Conservation (phyloP, 2,329 filamentous ascomycete species). For the Phialophora chinensis region DNA sequence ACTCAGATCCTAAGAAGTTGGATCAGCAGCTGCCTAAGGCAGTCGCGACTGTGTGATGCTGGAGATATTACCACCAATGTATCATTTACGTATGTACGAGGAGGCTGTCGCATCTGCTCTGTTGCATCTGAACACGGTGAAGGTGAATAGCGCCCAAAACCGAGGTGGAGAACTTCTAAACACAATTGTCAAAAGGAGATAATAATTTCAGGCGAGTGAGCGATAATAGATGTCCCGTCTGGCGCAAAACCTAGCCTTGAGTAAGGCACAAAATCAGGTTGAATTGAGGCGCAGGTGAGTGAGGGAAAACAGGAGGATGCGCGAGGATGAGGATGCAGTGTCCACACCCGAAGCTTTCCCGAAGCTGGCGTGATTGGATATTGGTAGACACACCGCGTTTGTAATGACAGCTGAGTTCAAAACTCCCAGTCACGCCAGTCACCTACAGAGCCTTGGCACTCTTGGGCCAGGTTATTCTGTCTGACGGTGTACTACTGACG, state of each 20-base stretch:
- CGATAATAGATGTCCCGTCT: neutral
- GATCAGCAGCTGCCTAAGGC: constrained; percentile 4
- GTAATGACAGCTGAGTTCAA: neutral
- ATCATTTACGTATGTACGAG: neutral
- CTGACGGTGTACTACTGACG: neutral
- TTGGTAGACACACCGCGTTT: neutral
- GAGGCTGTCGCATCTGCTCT: neutral
- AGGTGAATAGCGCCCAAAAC: neutral
- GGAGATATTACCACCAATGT: neutral
- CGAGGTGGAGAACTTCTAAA: neutral
- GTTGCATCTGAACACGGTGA: neutral
- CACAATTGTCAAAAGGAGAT: neutral
- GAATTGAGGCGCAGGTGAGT: neutral
- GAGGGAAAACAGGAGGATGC: neutral
- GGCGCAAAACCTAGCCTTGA: neutral
- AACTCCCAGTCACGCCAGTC: too few species aligned
- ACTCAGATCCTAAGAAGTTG: neutral
- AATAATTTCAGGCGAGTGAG: neutral
- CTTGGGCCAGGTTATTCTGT: neutral
- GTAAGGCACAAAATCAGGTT: neutral
- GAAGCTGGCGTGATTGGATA: too few species aligned
- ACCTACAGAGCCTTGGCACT: too few species aligned
- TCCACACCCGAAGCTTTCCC: neutral
- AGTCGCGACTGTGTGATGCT: constrained; percentile 10
- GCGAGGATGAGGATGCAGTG: neutral